phyloP scores from a whole-genome alignment of 1,139 yeast genomes.

The Meyerozyma smithsonii region DNA sequence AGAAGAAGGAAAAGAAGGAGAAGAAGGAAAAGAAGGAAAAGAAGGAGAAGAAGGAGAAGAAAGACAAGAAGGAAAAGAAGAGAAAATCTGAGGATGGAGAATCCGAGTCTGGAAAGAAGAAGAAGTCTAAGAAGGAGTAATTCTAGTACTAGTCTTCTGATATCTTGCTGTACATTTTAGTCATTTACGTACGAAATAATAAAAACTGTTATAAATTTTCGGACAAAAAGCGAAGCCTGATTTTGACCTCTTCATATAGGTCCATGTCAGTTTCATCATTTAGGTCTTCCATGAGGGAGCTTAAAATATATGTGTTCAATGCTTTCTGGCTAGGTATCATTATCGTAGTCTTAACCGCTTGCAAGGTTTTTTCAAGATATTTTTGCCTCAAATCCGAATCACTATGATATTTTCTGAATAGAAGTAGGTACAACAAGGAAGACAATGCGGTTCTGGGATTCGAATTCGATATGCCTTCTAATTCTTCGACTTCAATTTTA shows the following conservation, averaged over 20 bases:
- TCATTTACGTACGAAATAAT: background rate
- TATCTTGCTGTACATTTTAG: conserved; percentile 5
- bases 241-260: conserved; percentile 7
- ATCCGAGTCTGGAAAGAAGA: conserved; percentile 40
- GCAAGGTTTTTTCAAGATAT: background rate
- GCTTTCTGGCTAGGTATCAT: background rate
- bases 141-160: conserved; percentile 6
- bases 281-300: background rate
- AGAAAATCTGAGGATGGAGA: conserved; percentile 60
- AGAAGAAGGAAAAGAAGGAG: conserved; percentile 55
- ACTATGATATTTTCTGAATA: background rate
- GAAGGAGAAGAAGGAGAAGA: conserved; percentile 56
- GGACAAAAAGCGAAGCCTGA: conserved; percentile 9
- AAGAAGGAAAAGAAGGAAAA: conserved; percentile 59
- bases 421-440: background rate
- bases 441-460: background rate
- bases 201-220: conserved; percentile 6
- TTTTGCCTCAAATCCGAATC: background rate
- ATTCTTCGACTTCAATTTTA: background rate
- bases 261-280: conserved; percentile 4
- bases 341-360: background rate
- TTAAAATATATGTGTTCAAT: background rate
- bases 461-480: background rate
- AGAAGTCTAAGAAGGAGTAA: conserved; percentile 15
- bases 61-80: conserved; percentile 22